Evolutionary conservation across 768 basidiomycete species (phyloP).

Genomic region (Auriculariales sp.): DNA sequence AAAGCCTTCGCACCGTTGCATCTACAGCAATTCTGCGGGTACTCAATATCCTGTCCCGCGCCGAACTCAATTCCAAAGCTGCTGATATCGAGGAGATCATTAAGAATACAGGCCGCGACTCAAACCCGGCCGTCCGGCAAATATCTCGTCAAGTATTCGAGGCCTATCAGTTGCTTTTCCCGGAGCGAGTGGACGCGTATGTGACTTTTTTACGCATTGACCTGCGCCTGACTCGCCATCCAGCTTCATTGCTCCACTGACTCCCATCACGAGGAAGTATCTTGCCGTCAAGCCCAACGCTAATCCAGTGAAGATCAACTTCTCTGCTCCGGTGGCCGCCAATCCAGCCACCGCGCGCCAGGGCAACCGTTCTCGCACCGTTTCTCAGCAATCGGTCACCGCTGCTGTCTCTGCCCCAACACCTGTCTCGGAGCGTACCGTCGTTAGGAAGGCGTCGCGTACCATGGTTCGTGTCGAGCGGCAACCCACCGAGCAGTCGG

Average conservation of each 20-base stretch:
- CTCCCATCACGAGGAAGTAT: slow-evolving; percentile 65
- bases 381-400: too few relatives aligned
- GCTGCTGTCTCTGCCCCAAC: too few relatives aligned
- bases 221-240: slow-evolving; percentile 4
- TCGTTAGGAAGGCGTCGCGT: too few relatives aligned
- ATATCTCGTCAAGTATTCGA: slow-evolving; percentile 57
- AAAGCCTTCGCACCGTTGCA: slow-evolving; percentile 44
- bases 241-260: slow-evolving; percentile 62
- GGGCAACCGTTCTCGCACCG: too few relatives aligned
- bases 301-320: neutral
- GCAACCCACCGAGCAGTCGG: too few relatives aligned
- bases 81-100: slow-evolving; percentile 60
- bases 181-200: slow-evolving; percentile 52
- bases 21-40: slow-evolving; percentile 51
- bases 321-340: too few relatives aligned
- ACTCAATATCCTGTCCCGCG: slow-evolving; percentile 64
- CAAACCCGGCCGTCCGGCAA: slow-evolving; percentile 62
- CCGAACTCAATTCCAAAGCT: slow-evolving; percentile 62
- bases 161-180: slow-evolving; percentile 58
- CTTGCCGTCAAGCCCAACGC: slow-evolving; percentile 36
- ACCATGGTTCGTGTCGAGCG: too few relatives aligned
- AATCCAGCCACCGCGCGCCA: too few relatives aligned
- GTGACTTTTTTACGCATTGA: slow-evolving; percentile 10
- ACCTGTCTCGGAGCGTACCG: too few relatives aligned
- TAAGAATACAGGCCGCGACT: slow-evolving; percentile 49